phyloP scores from a whole-genome alignment of 2,329 filamentous ascomycete genomes.

The Chrysosphaeria jannelii region DNA sequence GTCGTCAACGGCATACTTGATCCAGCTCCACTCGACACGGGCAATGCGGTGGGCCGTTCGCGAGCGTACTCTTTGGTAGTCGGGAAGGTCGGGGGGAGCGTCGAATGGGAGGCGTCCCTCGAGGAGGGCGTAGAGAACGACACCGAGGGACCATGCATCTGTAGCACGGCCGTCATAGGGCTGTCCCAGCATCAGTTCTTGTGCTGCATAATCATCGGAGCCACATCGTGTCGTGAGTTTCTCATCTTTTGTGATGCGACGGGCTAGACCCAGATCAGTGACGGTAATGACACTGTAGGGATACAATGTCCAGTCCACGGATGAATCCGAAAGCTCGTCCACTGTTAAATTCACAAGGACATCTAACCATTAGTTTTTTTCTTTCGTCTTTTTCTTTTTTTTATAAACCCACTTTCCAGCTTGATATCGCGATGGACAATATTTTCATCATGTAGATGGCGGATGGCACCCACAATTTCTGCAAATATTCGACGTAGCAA shows the following conservation, averaged over 20 bases:
- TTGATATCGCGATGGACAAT: slow-evolving; percentile 97
- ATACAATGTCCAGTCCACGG: slow-evolving; percentile 40
- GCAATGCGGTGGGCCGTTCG: slow-evolving; percentile 84
- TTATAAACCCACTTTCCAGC: slow-evolving; percentile 68
- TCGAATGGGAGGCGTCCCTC: slow-evolving; percentile 89
- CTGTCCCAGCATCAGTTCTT: slow-evolving; percentile 85
- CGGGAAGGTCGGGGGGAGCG: slow-evolving; percentile 31
- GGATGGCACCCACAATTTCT: slow-evolving; percentile 60
- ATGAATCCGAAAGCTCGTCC: slow-evolving; percentile 28
- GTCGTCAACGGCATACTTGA: slow-evolving; percentile 53
- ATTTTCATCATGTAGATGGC: slow-evolving; percentile 54
- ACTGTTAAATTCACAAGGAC: slow-evolving; percentile 66
- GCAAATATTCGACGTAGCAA: slow-evolving; percentile 67
- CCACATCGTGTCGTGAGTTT: slow-evolving; percentile 83
- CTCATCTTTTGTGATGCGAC: slow-evolving; percentile 59
- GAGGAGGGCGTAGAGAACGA: slow-evolving; percentile 73
- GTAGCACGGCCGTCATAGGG: slow-evolving; percentile 77
- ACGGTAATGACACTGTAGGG: slow-evolving; percentile 64
- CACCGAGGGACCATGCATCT: slow-evolving; percentile 85
- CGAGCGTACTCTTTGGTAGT: slow-evolving; percentile 33
- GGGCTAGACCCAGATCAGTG: slow-evolving; percentile 71
- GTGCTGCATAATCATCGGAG: slow-evolving; percentile 88
- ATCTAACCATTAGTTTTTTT: slow-evolving; percentile 20
- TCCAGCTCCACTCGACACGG: slow-evolving; percentile 85
- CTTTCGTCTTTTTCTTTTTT: too few relatives aligned